A percentile compares a stretch with the other conserved stretches of the same genome.
phyloP scores from a whole-genome alignment of 306 rosid genomes.

The Luffa acutangula region DNA sequence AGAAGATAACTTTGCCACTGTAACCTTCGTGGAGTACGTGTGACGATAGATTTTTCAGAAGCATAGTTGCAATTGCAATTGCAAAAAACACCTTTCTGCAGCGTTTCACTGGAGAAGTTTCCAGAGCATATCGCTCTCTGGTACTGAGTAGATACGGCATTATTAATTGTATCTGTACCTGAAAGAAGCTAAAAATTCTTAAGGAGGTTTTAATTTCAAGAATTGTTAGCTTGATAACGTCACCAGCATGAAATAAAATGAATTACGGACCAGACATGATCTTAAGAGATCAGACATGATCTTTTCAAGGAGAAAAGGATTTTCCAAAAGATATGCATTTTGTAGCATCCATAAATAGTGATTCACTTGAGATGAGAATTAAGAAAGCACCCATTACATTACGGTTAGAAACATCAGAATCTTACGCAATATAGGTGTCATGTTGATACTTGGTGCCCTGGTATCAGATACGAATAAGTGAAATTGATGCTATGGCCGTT shows the following conservation, averaged over 20 bases:
- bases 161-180: slow-evolving; percentile 84
- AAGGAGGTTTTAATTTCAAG: background rate
- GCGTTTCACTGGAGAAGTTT: slow-evolving; percentile 64
- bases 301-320: slow-evolving; percentile 48
- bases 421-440: slow-evolving; percentile 57
- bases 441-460: slow-evolving; percentile 38
- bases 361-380: slow-evolving; percentile 68
- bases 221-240: background rate
- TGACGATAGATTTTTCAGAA: slow-evolving; percentile 63
- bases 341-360: slow-evolving; percentile 71
- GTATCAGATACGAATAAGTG: slow-evolving; percentile 3
- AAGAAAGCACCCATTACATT: slow-evolving; percentile 64
- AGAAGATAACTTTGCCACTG: slow-evolving; percentile 28
- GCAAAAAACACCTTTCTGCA: slow-evolving; percentile 60
- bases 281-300: slow-evolving; percentile 59
- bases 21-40: slow-evolving; percentile 79
- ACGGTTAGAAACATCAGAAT: slow-evolving; percentile 85
- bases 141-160: slow-evolving; percentile 87
- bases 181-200: background rate
- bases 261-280: slow-evolving; percentile 77
- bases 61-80: slow-evolving; percentile 44
- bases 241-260: slow-evolving; percentile 72
- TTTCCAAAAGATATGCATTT: slow-evolving; percentile 79
- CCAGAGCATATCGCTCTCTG: slow-evolving; percentile 50
- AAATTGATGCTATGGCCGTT: background rate